These are phyloP conservation scores for Zygnema circumcarinatum DNA, from an alignment of 139 green algal species.

Conservation along the genomic window DNA sequence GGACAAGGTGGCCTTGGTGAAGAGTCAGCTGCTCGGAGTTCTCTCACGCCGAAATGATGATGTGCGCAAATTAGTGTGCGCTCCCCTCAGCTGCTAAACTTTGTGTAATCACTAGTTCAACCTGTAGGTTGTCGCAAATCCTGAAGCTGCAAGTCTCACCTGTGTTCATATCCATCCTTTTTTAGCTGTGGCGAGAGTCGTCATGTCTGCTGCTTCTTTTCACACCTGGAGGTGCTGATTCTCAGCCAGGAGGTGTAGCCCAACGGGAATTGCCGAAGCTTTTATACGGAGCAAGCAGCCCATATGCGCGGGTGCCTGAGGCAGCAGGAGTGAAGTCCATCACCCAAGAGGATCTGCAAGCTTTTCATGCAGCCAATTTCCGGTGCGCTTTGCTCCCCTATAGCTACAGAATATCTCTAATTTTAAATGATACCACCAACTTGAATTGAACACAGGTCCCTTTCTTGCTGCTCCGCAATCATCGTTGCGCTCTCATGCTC, in stretches of 20 bases:
- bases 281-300: slow-evolving; percentile 38
- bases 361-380: slow-evolving; percentile 24
- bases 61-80: neutral
- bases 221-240: no score
- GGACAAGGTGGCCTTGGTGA: slow-evolving; percentile 36
- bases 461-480: no score
- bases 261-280: slow-evolving; percentile 44
- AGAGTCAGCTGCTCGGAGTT: slow-evolving; percentile 17
- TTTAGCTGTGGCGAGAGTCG: no score
- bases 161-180: neutral
- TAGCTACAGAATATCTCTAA: no score
- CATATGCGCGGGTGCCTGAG: slow-evolving; percentile 33
- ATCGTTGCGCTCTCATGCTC: no score
- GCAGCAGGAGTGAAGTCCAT: slow-evolving; percentile 18
- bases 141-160: neutral
- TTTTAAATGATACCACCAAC: no score
- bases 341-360: slow-evolving; percentile 14
- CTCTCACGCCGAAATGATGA: slow-evolving; percentile 54
- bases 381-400: slow-evolving; percentile 19
- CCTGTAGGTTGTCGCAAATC: neutral
- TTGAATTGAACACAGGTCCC: no score
- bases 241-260: slow-evolving; percentile 29
- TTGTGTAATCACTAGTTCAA: neutral
- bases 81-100: neutral
- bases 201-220: no score